These are phyloP conservation scores for Irpex lacteus DNA, from an alignment of 1,284 basidiomycete species.

Conservation along the genomic window DNA sequence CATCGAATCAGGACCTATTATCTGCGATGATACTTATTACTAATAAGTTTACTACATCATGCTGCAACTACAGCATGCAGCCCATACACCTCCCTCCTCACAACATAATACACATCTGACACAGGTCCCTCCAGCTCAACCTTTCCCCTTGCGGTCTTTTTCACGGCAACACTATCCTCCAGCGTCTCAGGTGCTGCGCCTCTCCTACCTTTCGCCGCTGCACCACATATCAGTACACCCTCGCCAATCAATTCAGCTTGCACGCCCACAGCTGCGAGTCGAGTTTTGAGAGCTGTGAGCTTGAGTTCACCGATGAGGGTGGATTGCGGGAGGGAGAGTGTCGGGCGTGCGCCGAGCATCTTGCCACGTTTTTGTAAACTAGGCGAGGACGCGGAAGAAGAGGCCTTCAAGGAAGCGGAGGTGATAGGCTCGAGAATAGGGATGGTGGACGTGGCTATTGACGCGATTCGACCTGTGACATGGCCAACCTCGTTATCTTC, in stretches of 20 bases:
- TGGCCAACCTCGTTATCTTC: conserved; percentile 97
- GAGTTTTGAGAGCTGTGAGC: conserved; percentile 79
- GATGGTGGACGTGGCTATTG: conserved; percentile 76
- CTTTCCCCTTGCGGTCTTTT: conserved; percentile 80
- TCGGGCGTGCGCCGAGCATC: conserved; percentile 59
- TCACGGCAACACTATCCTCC: conserved; percentile 82
- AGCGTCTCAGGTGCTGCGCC: conserved; percentile 44
- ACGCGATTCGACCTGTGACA: conserved; percentile 81
- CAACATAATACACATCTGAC: conserved; percentile 85
- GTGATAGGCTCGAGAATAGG: conserved; percentile 60
- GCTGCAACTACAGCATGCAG: conserved; percentile 84
- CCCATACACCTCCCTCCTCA: conserved; percentile 85
- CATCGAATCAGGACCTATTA: too few species aligned
- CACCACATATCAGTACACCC: conserved; percentile 91
- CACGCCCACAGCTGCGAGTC: conserved; percentile 71
- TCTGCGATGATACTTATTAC: too few species aligned
- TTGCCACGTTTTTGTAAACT: conserved; percentile 32
- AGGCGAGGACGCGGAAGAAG: conserved; percentile 22
- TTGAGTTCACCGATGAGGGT: conserved; percentile 97
- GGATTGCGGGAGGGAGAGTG: conserved; percentile 70
- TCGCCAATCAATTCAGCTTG: conserved; percentile 92
- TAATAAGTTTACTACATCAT: conserved; percentile 22
- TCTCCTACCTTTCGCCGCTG: conserved; percentile 41
- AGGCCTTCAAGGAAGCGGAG: conserved; percentile 17
- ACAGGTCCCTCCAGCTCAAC: conserved; percentile 88